Conservation (phyloP, 139 green algal species). For the Parachlorella kessleri region DNA sequence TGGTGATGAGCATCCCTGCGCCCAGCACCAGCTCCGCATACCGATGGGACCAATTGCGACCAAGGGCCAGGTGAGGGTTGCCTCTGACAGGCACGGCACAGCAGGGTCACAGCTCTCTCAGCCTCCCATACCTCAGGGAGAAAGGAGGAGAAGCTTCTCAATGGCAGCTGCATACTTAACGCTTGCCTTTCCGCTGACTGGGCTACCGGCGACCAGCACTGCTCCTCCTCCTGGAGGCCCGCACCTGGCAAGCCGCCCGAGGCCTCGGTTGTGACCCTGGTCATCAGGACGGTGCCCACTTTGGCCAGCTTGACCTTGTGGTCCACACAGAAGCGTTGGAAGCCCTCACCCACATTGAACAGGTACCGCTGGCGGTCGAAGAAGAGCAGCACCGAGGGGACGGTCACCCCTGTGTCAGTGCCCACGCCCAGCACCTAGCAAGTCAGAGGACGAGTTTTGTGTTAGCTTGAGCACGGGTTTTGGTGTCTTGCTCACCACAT, state of each 20-base stretch:
- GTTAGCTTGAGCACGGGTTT: too few species aligned
- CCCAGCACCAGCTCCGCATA: too few species aligned
- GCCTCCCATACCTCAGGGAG: too few species aligned
- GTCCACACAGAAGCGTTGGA: conserved; percentile 89
- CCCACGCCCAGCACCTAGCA: conserved; percentile 59
- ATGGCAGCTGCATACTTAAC: too few species aligned
- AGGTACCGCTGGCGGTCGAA: conserved; percentile 89
- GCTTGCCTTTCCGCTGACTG: too few species aligned
- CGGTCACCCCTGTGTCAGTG: conserved; percentile 68
- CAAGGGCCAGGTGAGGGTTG: too few species aligned
- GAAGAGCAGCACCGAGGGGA: conserved; percentile 88
- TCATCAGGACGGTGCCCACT: conserved; percentile 62
- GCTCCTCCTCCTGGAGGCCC: background rate
- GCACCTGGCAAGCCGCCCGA: conserved; percentile 82
- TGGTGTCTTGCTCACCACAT: too few species aligned
- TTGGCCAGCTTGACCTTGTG: conserved; percentile 80
- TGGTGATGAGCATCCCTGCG: conserved; percentile 70
- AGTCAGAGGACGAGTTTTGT: too few species aligned
- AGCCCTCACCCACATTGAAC: conserved; percentile 96
- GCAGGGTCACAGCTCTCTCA: too few species aligned
- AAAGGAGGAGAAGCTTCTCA: too few species aligned
- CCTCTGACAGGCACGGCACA: too few species aligned
- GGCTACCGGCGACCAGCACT: background rate
- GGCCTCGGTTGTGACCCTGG: conserved; percentile 70
- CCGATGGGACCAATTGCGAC: too few species aligned